Percentiles rank a stretch among this genome's conserved stretches.
Conservation (phyloP, 23 red algal species). For the Chondrus crispus region DNA sequence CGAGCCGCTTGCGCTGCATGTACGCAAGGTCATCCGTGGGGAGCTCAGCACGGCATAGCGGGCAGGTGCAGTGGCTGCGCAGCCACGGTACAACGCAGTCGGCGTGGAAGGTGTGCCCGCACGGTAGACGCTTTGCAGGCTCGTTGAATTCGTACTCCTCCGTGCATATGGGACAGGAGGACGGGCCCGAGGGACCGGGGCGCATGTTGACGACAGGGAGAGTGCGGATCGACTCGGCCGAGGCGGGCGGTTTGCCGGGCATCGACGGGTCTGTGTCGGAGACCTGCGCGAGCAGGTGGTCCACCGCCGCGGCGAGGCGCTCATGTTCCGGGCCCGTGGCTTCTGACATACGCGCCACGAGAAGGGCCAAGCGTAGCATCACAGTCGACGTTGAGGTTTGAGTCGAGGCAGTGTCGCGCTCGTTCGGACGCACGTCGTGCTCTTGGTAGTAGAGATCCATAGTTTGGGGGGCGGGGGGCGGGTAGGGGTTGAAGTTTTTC, state of each 20-base stretch:
- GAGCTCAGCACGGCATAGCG: slow-evolving; percentile 41
- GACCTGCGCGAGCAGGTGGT: not conserved
- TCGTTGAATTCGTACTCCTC: slow-evolving; percentile 25
- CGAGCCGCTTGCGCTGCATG: slow-evolving; percentile 20
- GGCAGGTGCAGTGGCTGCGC: slow-evolving; percentile 36
- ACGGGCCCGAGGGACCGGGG: not conserved
- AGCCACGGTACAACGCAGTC: slow-evolving; percentile 57
- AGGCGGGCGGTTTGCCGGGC: slow-evolving; percentile 25
- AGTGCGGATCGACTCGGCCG: not conserved
- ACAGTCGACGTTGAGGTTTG: not conserved
- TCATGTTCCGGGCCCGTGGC: not conserved
- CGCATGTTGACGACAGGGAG: slow-evolving; percentile 23
- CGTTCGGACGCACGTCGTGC: not conserved
- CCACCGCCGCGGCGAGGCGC: slow-evolving; percentile 1
- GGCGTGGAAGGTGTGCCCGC: slow-evolving; percentile 32
- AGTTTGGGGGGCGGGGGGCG: too few species aligned
- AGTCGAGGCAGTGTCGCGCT: not conserved
- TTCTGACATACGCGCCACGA: not conserved
- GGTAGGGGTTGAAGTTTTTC: too few species aligned
- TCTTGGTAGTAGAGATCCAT: slow-evolving; percentile 53
- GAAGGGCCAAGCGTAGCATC: not conserved
- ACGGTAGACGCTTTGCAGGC: slow-evolving; percentile 4
- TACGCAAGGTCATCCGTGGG: slow-evolving; percentile 45
- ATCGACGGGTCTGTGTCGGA: not conserved
- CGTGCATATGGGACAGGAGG: slow-evolving; percentile 40